These are phyloP conservation scores for Macroventuria anomochaeta DNA, from an alignment of 2,329 filamentous ascomycete species.

Conservation along the genomic window DNA sequence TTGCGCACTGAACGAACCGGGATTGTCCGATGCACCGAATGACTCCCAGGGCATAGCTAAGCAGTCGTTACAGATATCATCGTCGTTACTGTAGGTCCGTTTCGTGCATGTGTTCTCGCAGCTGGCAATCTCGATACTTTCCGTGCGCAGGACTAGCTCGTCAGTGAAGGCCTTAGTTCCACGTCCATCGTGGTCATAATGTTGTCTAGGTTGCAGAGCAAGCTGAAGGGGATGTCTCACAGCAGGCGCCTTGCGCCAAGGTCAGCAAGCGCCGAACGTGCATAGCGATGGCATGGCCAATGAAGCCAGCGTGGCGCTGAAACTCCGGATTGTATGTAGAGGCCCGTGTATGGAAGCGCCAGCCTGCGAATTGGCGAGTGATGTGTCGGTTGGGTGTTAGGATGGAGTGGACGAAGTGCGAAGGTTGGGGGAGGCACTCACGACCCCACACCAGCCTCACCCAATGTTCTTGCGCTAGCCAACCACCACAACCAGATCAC, in stretches of 20 bases:
- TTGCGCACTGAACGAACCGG: background rate
- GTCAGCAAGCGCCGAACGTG: background rate
- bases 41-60: background rate
- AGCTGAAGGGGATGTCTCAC: background rate
- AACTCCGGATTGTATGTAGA: too few relatives aligned
- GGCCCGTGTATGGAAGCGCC: too few relatives aligned
- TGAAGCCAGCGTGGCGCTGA: background rate
- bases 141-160: background rate
- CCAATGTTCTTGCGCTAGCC: background rate
- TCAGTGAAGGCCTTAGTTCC: background rate
- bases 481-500: background rate
- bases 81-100: background rate
- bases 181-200: background rate
- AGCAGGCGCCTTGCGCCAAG: background rate
- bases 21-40: background rate
- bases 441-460: conserved; percentile 6
- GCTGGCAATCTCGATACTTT: background rate
- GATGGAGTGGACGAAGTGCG: background rate
- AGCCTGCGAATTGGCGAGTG: background rate
- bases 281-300: background rate
- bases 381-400: background rate
- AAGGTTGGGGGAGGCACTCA: background rate
- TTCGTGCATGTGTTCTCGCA: background rate
- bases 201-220: background rate
- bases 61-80: background rate